These are phyloP conservation scores for Ogataea hybrid DNA, from an alignment of 1,139 yeast genomes.

Conservation along the genomic window DNA sequence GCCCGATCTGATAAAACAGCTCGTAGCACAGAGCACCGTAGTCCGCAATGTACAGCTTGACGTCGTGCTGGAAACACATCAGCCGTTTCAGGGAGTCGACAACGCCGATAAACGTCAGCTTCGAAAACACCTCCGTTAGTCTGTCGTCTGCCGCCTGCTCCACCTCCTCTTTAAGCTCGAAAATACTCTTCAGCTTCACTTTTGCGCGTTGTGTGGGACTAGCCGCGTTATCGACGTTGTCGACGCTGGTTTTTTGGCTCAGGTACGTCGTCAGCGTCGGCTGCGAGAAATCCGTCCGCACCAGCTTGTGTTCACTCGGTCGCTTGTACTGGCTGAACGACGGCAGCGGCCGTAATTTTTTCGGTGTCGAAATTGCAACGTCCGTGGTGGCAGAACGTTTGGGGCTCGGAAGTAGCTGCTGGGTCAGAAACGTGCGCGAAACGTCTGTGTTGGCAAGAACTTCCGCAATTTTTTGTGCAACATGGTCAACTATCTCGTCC, in stretches of 20 bases:
- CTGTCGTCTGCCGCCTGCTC: conserved; percentile 46
- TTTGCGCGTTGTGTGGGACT: conserved; percentile 9
- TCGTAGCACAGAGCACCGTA: conserved; percentile 69
- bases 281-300: conserved; percentile 74
- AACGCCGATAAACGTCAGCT: conserved; percentile 76
- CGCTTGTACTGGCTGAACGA: conserved; percentile 29
- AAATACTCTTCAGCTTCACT: conserved; percentile 60
- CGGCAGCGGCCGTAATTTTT: conserved; percentile 14
- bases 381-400: conserved; percentile 22
- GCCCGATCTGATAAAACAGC: conserved; percentile 76
- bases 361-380: conserved; percentile 6
- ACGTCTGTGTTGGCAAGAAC: conserved; percentile 60
- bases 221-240: neutral
- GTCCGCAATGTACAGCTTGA: conserved; percentile 74
- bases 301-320: conserved; percentile 60
- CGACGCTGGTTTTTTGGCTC: neutral
- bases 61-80: conserved; percentile 80
- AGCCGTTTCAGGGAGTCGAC: conserved; percentile 70
- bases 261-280: conserved; percentile 49
- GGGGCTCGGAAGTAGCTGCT: conserved; percentile 44
- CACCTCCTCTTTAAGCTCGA: conserved; percentile 50
- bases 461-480: conserved; percentile 51
- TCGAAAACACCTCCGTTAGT: conserved; percentile 65
- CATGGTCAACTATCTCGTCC: conserved; percentile 72
- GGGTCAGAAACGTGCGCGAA: conserved; percentile 68